Evolutionary conservation across 805 yeast genomes (phyloP).

Genomic region (Suhomyces sp.): DNA sequence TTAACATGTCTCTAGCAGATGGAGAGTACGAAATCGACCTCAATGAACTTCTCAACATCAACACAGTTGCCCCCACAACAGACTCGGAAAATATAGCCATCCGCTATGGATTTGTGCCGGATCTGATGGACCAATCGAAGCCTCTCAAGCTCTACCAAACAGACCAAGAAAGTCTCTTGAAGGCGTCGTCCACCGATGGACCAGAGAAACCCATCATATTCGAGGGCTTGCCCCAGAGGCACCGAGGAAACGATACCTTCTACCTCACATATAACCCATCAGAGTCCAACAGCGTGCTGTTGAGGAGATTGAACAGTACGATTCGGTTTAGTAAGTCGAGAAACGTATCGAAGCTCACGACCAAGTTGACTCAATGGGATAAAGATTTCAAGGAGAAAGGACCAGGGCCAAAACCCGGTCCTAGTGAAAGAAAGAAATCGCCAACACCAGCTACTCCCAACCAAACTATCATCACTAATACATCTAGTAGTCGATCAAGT

Average conservation of each 20-base stretch:
- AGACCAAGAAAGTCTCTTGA: slow-evolving; percentile 32
- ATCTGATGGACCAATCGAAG: slow-evolving; percentile 37
- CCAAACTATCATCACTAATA: neutral
- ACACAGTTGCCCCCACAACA: slow-evolving; percentile 10
- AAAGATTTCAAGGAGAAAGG: slow-evolving; percentile 8
- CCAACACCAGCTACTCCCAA: slow-evolving; percentile 1
- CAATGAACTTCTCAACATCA: slow-evolving; percentile 18
- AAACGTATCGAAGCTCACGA: slow-evolving; percentile 29
- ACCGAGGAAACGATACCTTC: slow-evolving; percentile 25
- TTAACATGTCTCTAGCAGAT: slow-evolving; percentile 33
- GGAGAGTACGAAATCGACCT: slow-evolving; percentile 46
- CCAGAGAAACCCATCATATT: slow-evolving; percentile 29
- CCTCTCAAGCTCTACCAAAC: slow-evolving; percentile 35
- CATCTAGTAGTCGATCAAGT: neutral
- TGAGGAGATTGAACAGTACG: slow-evolving; percentile 30
- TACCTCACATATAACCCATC: slow-evolving; percentile 25
- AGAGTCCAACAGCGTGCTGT: slow-evolving; percentile 15
- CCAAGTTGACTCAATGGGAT: slow-evolving; percentile 24
- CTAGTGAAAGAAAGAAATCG: slow-evolving; percentile 1
- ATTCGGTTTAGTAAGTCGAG: slow-evolving; percentile 39
- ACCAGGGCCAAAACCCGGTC: too few relatives aligned
- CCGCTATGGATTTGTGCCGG: slow-evolving; percentile 43
- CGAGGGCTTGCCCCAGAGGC: slow-evolving; percentile 39
- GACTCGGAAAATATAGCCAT: slow-evolving; percentile 25
- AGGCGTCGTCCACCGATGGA: slow-evolving; percentile 27